phyloP scores from a whole-genome alignment of 805 yeast species.

The Saccharomycopsis babjevae region DNA sequence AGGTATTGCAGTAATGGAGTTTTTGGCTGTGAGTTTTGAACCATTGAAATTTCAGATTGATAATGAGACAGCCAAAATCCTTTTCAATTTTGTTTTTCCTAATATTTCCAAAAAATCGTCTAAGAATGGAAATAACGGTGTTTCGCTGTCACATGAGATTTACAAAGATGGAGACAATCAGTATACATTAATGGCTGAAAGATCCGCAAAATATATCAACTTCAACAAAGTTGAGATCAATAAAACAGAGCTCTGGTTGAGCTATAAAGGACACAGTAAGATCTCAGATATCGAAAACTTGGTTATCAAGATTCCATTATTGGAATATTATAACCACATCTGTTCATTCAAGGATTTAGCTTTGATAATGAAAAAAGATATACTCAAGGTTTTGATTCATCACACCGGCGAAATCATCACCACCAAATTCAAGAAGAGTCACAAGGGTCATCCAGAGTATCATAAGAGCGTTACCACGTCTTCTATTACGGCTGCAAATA shows the following conservation, averaged over 20 bases:
- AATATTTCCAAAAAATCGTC: background rate
- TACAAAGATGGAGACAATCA: conserved; percentile 3
- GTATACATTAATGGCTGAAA: conserved; percentile 45
- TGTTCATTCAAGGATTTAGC: conserved; percentile 54
- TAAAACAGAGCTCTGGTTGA: conserved; percentile 42
- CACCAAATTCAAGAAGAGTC: conserved; percentile 43
- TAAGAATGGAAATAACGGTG: background rate
- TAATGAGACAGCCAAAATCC: conserved; percentile 38
- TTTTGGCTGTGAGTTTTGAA: conserved; percentile 37
- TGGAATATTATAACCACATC: conserved; percentile 35
- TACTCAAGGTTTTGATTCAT: conserved; percentile 43
- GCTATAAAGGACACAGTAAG: conserved; percentile 50
- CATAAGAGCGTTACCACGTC: background rate
- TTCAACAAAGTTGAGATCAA: conserved; percentile 45
- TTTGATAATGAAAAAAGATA: conserved; percentile 41
- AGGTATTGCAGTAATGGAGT: conserved; percentile 48
- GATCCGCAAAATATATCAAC: conserved; percentile 63
- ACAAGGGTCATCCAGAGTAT: background rate
- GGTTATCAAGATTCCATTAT: conserved; percentile 39
- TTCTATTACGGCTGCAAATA: background rate
- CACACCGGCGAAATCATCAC: conserved; percentile 55
- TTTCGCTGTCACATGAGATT: background rate
- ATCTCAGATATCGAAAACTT: conserved; percentile 51
- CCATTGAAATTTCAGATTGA: conserved; percentile 53
- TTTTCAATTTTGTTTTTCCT: conserved; percentile 42